phyloP scores from a whole-genome alignment of 768 basidiomycete genomes.

The Gautieria morchelliformis region DNA sequence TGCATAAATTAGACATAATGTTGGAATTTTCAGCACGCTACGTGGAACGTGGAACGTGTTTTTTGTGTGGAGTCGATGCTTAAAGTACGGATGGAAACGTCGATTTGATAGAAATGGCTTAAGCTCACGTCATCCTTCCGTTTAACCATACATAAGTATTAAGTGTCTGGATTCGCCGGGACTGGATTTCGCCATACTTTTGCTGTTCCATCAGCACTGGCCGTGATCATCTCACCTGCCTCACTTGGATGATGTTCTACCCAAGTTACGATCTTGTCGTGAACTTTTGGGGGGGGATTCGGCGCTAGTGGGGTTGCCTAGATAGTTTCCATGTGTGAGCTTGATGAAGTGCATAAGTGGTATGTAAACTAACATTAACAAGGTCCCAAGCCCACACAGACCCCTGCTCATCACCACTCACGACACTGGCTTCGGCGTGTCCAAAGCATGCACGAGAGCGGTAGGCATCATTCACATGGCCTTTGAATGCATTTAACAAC shows the following conservation, averaged over 20 bases:
- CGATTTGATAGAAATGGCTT: too few species aligned
- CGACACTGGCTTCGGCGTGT: conserved; percentile 67
- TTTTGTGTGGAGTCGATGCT: too few species aligned
- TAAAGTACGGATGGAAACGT: too few species aligned
- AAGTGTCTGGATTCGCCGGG: background rate
- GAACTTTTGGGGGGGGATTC: conserved; percentile 67
- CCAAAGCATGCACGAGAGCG: conserved; percentile 77
- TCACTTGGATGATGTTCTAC: conserved; percentile 83
- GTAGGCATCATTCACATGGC: conserved; percentile 67
- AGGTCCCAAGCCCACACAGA: conserved; percentile 89
- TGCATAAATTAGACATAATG: too few species aligned
- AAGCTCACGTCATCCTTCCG: too few species aligned
- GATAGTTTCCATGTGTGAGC: background rate
- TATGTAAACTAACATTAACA: conserved; percentile 56
- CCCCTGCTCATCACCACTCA: conserved; percentile 89
- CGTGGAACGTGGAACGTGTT: too few species aligned
- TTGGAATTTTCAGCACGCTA: too few species aligned
- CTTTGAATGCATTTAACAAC: conserved; percentile 75
- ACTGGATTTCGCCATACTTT: conserved; percentile 59
- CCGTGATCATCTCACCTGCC: conserved; percentile 75
- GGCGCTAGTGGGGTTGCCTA: conserved; percentile 66
- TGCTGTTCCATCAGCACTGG: conserved; percentile 84
- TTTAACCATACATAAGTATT: background rate
- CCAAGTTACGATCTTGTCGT: conserved; percentile 84
- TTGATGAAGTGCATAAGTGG: background rate